Conservation (phyloP, 495 filamentous ascomycete genomes). For the Sphaerosporella brunnea region DNA sequence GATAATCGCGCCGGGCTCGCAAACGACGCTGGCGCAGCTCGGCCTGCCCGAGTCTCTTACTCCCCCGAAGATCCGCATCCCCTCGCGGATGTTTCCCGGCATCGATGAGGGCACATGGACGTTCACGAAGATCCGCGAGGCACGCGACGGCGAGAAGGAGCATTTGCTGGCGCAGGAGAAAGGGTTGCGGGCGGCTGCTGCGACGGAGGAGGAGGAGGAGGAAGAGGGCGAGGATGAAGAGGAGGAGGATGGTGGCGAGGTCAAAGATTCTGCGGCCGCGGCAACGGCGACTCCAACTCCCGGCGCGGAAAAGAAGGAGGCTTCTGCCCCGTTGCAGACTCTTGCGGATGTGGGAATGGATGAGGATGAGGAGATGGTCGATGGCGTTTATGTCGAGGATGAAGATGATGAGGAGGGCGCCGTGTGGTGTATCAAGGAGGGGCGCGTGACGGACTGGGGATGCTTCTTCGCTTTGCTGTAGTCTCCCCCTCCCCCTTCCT, state of each 20-base stretch:
- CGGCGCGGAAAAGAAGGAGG: constrained; percentile 26
- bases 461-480: constrained; percentile 77
- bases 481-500: background rate
- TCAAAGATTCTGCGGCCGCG: constrained; percentile 15
- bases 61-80: constrained; percentile 60
- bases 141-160: constrained; percentile 41
- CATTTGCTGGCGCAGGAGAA: constrained; percentile 26
- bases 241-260: constrained; percentile 24
- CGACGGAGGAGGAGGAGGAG: constrained; percentile 21
- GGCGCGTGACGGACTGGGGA: constrained; percentile 71
- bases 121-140: constrained; percentile 53
- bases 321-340: too few species aligned
- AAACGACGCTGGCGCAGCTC: constrained; percentile 82
- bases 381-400: constrained; percentile 59
- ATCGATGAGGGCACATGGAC: constrained; percentile 62
- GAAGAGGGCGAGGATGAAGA: constrained; percentile 35
- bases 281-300: constrained; percentile 30
- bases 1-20: constrained; percentile 89
- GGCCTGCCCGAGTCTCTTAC: constrained; percentile 83
- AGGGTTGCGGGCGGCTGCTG: constrained; percentile 24
- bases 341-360: constrained; percentile 23
- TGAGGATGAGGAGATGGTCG: constrained; percentile 33
- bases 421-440: constrained; percentile 66
- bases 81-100: constrained; percentile 84
- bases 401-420: constrained; percentile 72